phyloP scores from a whole-genome alignment of 2,329 filamentous ascomycete species.

The Fusarium metavorans region DNA sequence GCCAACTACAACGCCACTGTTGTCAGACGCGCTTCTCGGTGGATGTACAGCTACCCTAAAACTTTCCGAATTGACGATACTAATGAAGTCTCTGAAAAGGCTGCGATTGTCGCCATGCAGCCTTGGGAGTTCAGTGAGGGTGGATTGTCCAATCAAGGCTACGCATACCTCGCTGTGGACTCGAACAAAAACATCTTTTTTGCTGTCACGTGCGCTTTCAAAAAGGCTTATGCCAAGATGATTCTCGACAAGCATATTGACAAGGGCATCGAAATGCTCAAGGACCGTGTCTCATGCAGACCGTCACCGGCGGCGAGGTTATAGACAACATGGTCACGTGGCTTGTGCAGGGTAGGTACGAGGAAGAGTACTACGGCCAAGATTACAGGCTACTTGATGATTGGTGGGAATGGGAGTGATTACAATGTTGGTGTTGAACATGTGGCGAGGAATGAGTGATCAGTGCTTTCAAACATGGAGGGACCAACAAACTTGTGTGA shows the following conservation, averaged over 20 bases:
- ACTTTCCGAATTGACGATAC: too few relatives aligned
- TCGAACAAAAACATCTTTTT: slow-evolving; percentile 32
- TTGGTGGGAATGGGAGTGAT: background rate
- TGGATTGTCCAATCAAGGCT: background rate
- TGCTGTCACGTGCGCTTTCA: slow-evolving; percentile 47
- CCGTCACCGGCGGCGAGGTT: background rate
- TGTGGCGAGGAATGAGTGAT: background rate
- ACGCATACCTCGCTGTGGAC: background rate
- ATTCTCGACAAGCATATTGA: slow-evolving; percentile 46
- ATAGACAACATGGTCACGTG: background rate
- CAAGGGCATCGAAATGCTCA: slow-evolving; percentile 36
- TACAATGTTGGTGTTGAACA: background rate
- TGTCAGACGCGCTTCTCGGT: too few relatives aligned
- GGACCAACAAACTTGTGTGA: background rate
- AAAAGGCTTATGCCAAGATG: slow-evolving; percentile 34
- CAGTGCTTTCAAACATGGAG: background rate
- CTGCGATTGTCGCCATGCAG: too few relatives aligned
- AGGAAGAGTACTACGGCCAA: background rate
- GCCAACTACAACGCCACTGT: too few relatives aligned
- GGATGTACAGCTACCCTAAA: too few relatives aligned
- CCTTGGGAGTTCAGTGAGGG: background rate
- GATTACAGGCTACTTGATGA: background rate
- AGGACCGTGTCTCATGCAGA: slow-evolving; percentile 26
- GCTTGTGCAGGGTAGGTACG: background rate
- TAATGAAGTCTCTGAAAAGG: too few relatives aligned